Evolutionary conservation across 306 rosid species (phyloP).

Genomic region (Rosa chinensis): DNA sequence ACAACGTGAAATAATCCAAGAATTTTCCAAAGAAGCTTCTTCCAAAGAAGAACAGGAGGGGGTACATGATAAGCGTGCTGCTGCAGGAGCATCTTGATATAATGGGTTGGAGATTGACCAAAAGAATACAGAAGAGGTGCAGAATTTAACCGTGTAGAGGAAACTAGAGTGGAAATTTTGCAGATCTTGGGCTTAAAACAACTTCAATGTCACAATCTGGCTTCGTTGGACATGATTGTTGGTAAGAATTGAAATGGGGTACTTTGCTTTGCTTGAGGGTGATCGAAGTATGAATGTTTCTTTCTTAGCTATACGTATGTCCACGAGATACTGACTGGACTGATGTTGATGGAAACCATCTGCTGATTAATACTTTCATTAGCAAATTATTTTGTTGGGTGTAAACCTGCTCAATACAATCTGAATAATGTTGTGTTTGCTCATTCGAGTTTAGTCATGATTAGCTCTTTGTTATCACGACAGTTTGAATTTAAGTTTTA

Average conservation of each 20-base stretch:
- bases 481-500: neutral
- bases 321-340: neutral
- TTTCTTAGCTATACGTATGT: neutral
- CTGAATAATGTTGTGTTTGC: neutral
- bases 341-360: neutral
- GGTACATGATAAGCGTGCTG: constrained; percentile 23
- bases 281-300: neutral
- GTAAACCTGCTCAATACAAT: neutral
- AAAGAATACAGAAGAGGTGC: neutral
- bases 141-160: neutral
- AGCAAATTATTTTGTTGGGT: neutral
- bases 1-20: constrained; percentile 81
- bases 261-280: neutral
- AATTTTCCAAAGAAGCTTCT: constrained; percentile 56
- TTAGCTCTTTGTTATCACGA: neutral
- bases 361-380: neutral
- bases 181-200: neutral
- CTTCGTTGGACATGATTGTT: neutral
- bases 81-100: constrained; percentile 52
- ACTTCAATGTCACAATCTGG: neutral
- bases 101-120: neutral
- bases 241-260: neutral
- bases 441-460: neutral
- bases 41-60: constrained; percentile 10
- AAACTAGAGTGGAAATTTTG: neutral